Evolutionary conservation across 2,329 filamentous ascomycete species (phyloP).

Genomic region (Aaosphaeria arxii): DNA sequence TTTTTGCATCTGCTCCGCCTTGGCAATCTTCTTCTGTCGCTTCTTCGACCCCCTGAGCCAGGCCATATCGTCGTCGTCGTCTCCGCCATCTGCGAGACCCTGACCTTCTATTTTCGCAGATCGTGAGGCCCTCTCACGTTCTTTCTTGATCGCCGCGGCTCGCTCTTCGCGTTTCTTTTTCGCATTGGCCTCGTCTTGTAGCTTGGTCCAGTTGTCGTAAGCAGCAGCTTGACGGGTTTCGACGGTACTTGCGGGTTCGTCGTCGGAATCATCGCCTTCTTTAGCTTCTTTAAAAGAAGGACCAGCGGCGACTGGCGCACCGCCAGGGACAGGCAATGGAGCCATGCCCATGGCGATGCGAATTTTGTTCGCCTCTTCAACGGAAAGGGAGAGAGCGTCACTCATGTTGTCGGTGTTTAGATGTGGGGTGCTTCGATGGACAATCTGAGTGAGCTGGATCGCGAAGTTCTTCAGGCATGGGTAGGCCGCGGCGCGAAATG

Average conservation of each 20-base stretch:
- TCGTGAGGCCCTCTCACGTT: conserved; percentile 78
- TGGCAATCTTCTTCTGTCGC: conserved; percentile 83
- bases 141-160: conserved; percentile 80
- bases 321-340: conserved; percentile 79
- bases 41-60: conserved; percentile 93
- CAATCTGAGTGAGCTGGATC: too few species aligned
- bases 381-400: conserved; percentile 43
- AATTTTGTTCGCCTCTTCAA: conserved; percentile 92
- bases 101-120: conserved; percentile 74
- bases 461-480: too few species aligned
- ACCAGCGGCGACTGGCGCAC: conserved; percentile 47
- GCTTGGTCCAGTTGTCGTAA: conserved; percentile 71
- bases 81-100: conserved; percentile 76
- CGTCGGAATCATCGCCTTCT: conserved; percentile 54
- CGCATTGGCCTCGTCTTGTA: conserved; percentile 65
- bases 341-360: conserved; percentile 86
- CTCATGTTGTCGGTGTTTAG: conserved; percentile 15
- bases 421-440: too few species aligned
- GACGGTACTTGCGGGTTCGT: conserved; percentile 76
- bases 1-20: conserved; percentile 66
- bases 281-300: conserved; percentile 55
- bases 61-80: conserved; percentile 69
- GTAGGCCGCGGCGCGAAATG: too few species aligned
- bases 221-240: conserved; percentile 73
- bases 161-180: conserved; percentile 78